Conservation (phyloP, 225 moss, liverwort and hornwort genomes). For the Polytrichum formosum region DNA sequence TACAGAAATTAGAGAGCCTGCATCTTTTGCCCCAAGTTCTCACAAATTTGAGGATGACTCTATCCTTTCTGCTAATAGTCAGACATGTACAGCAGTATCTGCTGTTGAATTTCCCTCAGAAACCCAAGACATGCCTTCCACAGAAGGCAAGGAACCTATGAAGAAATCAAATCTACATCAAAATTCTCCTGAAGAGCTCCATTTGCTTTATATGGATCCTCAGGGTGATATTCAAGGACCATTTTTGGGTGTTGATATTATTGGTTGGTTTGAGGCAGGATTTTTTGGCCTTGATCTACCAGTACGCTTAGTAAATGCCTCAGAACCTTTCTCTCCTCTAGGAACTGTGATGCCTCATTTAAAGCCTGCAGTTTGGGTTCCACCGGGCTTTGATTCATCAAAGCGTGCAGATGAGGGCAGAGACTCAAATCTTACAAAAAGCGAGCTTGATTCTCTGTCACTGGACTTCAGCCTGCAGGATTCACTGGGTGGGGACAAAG, state of each 20-base stretch:
- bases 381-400: slow-evolving; percentile 58
- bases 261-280: slow-evolving; percentile 72
- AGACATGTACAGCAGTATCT: not conserved
- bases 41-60: not conserved
- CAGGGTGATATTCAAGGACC: slow-evolving; percentile 67
- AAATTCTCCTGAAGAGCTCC: slow-evolving; percentile 45
- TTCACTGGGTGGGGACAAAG: slow-evolving; percentile 20
- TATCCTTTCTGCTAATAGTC: not conserved
- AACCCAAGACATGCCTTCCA: not conserved
- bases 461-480: slow-evolving; percentile 27
- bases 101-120: not conserved
- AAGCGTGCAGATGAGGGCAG: slow-evolving; percentile 49
- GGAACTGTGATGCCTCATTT: slow-evolving; percentile 65
- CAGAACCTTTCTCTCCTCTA: slow-evolving; percentile 44
- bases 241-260: slow-evolving; percentile 53
- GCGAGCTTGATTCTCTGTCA: slow-evolving; percentile 33
- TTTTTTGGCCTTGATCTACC: slow-evolving; percentile 65
- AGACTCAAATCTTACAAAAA: slow-evolving; percentile 24
- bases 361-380: slow-evolving; percentile 55
- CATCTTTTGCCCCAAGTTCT: not conserved
- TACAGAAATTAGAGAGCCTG: not conserved
- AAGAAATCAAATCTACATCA: slow-evolving; percentile 20
- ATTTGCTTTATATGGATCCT: slow-evolving; percentile 49
- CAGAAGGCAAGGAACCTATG: slow-evolving; percentile 12
- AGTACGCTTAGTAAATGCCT: slow-evolving; percentile 50